Evolutionary conservation across 2,329 filamentous ascomycete genomes (phyloP), one percentile per base, ranked within the genome.

Genomic region (Catunica adiposa): DNA sequence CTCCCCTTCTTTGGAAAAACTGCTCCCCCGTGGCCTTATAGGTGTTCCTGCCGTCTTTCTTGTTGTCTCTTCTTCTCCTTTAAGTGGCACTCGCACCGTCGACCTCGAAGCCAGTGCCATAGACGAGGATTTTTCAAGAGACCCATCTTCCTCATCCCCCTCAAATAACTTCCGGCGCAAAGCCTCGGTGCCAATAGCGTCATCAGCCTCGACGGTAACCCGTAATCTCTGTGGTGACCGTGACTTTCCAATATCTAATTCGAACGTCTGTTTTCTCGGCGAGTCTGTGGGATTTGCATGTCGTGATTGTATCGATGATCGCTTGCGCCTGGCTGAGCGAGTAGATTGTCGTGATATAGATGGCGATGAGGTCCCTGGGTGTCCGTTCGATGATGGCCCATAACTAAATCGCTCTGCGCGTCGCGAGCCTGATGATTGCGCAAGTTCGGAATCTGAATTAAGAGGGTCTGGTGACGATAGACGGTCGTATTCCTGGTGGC

Each of bases 181-280:
- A 61, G 64, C 62, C 59, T 62, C 57, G 64, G 64, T 51, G 42
- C 64, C 44, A 48, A 52, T n/a, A 31, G 68, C 67, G 53, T 66
- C 62, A 1, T 73, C 72, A 1, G 75, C 72, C 63, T 80, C 76
- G 54, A 79, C 75, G 8, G 77, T 79, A 54, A 79, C 75, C 47
- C 71, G 67, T 46, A 80, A 68, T 57, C 69, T 71, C 63, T 78
- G 74, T 2, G 76, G 75, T 50, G 74, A 70, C 48, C 63, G 64
- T 38, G 69, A 68, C 61, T 74, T 67, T 50, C 76, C 76, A 25
- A 77, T 74, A 60, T 79, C 74, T 34, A 79, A 71, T 64, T 78
- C 72, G 59, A 79, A 79, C 47, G 69, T 77, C 62, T 73, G 76
- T 66, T 77, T 79, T 51, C 75, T 68, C 40, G 77, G 76, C 44